A percentile compares a stretch with the other conserved stretches of the same genome.
These are phyloP conservation scores for Endothia cerciana DNA, from an alignment of 2,329 filamentous ascomycete species.

Conservation along the genomic window DNA sequence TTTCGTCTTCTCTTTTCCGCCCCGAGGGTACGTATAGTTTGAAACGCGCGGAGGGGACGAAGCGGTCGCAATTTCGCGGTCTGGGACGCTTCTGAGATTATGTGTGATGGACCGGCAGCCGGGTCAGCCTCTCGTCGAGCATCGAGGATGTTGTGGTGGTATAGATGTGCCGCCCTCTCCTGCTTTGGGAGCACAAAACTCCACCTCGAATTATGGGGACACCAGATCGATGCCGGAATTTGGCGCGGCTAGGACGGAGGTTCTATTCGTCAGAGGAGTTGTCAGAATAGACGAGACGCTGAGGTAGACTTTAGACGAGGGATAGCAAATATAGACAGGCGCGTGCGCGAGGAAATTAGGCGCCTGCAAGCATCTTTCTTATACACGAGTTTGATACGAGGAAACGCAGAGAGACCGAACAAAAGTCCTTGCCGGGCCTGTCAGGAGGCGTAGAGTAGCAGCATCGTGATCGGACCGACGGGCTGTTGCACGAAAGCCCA, in stretches of 20 bases:
- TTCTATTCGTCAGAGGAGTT: slow-evolving; percentile 30
- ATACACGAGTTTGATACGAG: slow-evolving; percentile 4
- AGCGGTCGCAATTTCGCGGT: slow-evolving; percentile 24
- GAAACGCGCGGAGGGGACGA: slow-evolving; percentile 25
- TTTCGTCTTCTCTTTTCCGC: slow-evolving; percentile 34
- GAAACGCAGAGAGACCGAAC: slow-evolving; percentile 16
- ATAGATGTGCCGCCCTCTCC: slow-evolving; percentile 36
- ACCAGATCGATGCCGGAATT: slow-evolving; percentile 40
- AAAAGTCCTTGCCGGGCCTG: slow-evolving; percentile 14
- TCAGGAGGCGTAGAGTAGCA: slow-evolving; percentile 12
- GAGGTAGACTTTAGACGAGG: slow-evolving; percentile 25
- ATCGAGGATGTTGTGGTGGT: slow-evolving; percentile 30
- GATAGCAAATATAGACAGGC: slow-evolving; percentile 24
- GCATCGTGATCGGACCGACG: slow-evolving; percentile 25
- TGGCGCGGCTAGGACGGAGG: slow-evolving; percentile 31
- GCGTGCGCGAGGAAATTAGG: slow-evolving; percentile 22
- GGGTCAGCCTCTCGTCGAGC: slow-evolving; percentile 27
- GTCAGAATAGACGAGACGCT: slow-evolving; percentile 28
- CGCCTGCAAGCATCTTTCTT: slow-evolving; percentile 22
- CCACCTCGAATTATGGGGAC: slow-evolving; percentile 40
- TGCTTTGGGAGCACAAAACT: slow-evolving; percentile 33
- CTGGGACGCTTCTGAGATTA: slow-evolving; percentile 26
- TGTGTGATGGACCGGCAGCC: slow-evolving; percentile 27
- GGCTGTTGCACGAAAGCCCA: slow-evolving; percentile 21
- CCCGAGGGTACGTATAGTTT: slow-evolving; percentile 20